Percentiles rank a stretch among this genome's conserved stretches.
Conservation (phyloP, 148 eudicot species). For the Spergularia bocconei region DNA sequence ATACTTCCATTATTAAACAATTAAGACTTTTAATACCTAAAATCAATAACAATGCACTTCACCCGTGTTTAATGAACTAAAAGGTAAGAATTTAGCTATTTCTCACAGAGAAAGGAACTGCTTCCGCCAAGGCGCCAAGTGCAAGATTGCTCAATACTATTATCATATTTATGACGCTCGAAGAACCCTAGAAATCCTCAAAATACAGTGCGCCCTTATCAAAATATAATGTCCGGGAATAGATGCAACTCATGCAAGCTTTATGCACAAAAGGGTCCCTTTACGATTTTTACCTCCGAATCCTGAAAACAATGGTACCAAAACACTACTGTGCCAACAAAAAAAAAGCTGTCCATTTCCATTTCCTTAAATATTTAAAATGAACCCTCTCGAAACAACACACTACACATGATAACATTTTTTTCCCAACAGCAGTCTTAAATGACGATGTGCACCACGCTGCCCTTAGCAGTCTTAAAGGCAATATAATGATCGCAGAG, state of each 20-base stretch:
- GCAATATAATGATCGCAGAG: background rate
- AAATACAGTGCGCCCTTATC: background rate
- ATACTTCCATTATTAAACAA: background rate
- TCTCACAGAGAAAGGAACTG: background rate
- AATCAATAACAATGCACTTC: background rate
- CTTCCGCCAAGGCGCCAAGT: background rate
- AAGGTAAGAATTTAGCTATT: background rate
- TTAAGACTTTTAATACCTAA: background rate
- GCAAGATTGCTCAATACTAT: background rate
- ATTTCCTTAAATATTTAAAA: background rate
- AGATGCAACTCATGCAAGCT: background rate
- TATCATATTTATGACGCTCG: background rate
- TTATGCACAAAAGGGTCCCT: background rate
- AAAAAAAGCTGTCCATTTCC: background rate
- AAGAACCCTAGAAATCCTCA: background rate
- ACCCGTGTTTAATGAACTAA: background rate
- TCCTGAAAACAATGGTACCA: background rate
- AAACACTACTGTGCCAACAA: no score
- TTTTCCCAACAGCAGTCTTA: no score
- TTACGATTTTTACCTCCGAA: background rate
- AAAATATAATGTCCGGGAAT: background rate
- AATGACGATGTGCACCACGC: no score
- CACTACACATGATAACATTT: no score
- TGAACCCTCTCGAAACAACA: background rate
- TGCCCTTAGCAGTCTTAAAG: no score